Percentiles rank a stretch among this genome's conserved stretches.
Conservation (phyloP, 2,329 filamentous ascomycete species). For the Scedosporium dehoogii region DNA sequence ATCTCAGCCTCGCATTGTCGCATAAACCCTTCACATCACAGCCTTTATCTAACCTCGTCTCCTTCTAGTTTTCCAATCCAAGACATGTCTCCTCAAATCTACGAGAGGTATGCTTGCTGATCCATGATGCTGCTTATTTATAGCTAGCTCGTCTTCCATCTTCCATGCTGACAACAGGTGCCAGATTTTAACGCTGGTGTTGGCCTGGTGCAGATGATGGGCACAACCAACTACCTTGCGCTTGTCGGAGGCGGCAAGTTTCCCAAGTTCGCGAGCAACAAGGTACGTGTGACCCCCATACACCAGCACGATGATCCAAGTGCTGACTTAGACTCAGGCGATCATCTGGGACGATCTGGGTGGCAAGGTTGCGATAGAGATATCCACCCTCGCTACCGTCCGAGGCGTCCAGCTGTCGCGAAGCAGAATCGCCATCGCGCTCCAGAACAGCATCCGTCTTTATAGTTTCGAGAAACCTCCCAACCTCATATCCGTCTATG, state of each 20-base stretch:
- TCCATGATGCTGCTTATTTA: not conserved
- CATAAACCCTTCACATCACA: conserved; percentile 1
- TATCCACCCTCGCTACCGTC: conserved; percentile 73
- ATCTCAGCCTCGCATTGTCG: not conserved
- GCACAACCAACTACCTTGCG: conserved; percentile 75
- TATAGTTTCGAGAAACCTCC: conserved; percentile 70
- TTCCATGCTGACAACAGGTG: not conserved
- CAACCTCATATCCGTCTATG: conserved; percentile 62
- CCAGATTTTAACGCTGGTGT: conserved; percentile 73
- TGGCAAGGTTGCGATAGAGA: conserved; percentile 60
- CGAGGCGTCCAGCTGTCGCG: conserved; percentile 69
- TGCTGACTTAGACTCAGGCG: conserved; percentile 33
- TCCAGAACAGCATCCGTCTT: conserved; percentile 72
- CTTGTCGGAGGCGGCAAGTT: conserved; percentile 80
- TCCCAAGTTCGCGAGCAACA: conserved; percentile 80
- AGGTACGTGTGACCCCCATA: conserved; percentile 36
- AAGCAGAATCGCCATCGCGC: conserved; percentile 66
- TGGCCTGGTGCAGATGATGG: conserved; percentile 77
- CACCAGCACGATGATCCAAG: not conserved
- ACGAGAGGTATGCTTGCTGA: conserved; percentile 27
- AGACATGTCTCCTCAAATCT: conserved; percentile 59
- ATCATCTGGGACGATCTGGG: conserved; percentile 89
- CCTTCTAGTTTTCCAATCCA: conserved; percentile 57
- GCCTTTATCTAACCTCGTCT: not conserved
- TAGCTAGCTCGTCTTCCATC: not conserved